Base-by-base conservation (phyloP, 176 grass and related monocot genomes). In the Triticum dicoccoides region DNA sequence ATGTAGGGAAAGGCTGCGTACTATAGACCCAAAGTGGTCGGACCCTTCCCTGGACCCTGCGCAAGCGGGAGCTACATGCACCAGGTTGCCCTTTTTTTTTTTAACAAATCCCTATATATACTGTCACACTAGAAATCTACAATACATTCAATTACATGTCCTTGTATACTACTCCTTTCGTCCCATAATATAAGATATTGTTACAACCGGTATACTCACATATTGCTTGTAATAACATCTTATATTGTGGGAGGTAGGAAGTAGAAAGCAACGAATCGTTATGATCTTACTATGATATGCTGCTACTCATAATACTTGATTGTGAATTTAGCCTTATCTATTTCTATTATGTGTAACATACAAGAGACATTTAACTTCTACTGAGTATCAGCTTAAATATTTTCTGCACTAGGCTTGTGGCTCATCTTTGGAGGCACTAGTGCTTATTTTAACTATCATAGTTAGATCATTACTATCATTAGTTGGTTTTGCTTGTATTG, bases 371-470 rank as follows among this genome's bases (percentile, higher is more conserved):
- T 39, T 68, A 61, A 9, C 62, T 83, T 83, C 10, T 84, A 54
- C 51, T 6, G 15, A 54, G 51, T 54, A 72, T 49, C n/a, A 51
- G 42, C 63, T 42, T 29, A 76, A 67, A 25, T 78, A 49, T 69
- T 47, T 52, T 41, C 30, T 80, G n/a, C 5, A 38, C 21, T 83
- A 77, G 27, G 25, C 27, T 76, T 24, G 8, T 21, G 56, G 34
- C 49, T 78, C 81, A 74, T 82, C 17, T 61, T 81, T 81, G 85
- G 64, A 79, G 45, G 64, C 64, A 39, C 30, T 73, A 69, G n/a
- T 79, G 30, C 54, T 65, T 83, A 47, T 80, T 65, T 84, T 73
- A 54, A 54, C 15, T 54, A 54, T 54, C 15, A 54, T 54, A 54
- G 49, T 52, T 52, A 52, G 49, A 52, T 52, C 49, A 80, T 84